Base-by-base conservation (phyloP, 352 stramenopile species). In the Phytophthora litchii region DNA sequence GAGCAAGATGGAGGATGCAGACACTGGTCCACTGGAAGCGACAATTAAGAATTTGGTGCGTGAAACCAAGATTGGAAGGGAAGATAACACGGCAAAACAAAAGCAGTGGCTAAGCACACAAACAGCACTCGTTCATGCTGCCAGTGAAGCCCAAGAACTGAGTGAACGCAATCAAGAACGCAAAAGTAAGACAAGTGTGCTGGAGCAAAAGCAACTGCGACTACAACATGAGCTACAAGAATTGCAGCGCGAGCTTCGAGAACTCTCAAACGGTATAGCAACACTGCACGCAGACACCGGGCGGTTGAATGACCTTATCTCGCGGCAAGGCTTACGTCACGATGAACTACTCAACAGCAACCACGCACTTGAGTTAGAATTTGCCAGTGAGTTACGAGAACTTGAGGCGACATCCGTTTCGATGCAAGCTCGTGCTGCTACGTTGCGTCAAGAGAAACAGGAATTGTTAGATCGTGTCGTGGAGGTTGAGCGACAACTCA, bases 11-110 rank as follows among this genome's bases (percentile, higher is more conserved):
- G 89, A 96, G 23, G 88, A 96, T 62, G 90, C 96, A 42, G 87
- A 94, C 61, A 92, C 95, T n/a, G 96, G 95, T 7, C 96, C 94
- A 3, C 74, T 98, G 12, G 93, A 99, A 57, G 89, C 88, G 2
- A 97, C 86, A 17, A 96, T 98, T 49, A 97, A 97, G 60, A 97
- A 96, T 51, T 54, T 98, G 20, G 70, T 83, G 20, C 96, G 95
- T 23, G 89, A 98, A 62, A 94, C 88, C 7, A 80, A 86, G n/a
- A 19, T 56, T 4, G 74, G 91, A n/a, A 74, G 77, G 5, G 60
- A 69, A 41, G 71, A 89, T 29, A 92, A 92, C 42, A 60, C 84
- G 12, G 70, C 87, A 2, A 79, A 95, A 43, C 92, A 98, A 67
- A 87, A 91, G 31, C 81, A 92, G 50, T 98, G 94, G 95, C 80